Percentiles rank a stretch among this genome's conserved stretches.
These are phyloP conservation scores for Globisporangium cylindrosporum DNA, from an alignment of 352 stramenopile genomes.

Conservation along the genomic window DNA sequence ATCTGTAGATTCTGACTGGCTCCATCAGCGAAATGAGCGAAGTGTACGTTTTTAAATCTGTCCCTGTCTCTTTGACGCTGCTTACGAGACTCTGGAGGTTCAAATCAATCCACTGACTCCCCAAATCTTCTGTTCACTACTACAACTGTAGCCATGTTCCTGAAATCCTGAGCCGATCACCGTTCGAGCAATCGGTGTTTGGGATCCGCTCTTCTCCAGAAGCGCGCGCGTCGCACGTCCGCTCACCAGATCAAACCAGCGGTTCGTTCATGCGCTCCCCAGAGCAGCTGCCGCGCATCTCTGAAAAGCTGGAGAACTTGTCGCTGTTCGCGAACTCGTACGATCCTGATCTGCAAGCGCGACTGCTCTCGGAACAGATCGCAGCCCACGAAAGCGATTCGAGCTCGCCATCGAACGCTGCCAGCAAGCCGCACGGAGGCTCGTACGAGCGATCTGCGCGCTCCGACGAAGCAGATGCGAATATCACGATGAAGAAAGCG, in stretches of 20 bases:
- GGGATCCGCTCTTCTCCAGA: slow-evolving; percentile 16
- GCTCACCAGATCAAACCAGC: slow-evolving; percentile 24
- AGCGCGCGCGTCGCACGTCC: slow-evolving; percentile 19
- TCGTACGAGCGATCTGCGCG: slow-evolving; percentile 50
- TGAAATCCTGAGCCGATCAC: slow-evolving; percentile 57
- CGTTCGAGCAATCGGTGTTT: slow-evolving; percentile 46
- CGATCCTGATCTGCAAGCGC: slow-evolving; percentile 54
- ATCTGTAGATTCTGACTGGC: neutral
- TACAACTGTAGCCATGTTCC: slow-evolving; percentile 26
- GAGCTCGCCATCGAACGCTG: slow-evolving; percentile 11
- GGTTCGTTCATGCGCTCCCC: slow-evolving; percentile 29
- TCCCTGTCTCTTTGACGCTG: neutral
- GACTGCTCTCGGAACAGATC: slow-evolving; percentile 65
- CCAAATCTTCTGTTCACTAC: neutral
- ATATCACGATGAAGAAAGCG: slow-evolving; percentile 70
- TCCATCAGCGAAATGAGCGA: slow-evolving; percentile 42
- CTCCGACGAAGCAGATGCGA: slow-evolving; percentile 14
- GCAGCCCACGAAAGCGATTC: slow-evolving; percentile 25
- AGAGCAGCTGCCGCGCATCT: slow-evolving; percentile 63
- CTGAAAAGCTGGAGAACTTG: slow-evolving; percentile 63
- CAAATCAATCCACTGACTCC: neutral
- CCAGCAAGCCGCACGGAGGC: slow-evolving; percentile 40
- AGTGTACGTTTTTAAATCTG: slow-evolving; percentile 34
- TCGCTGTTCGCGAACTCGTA: slow-evolving; percentile 51
- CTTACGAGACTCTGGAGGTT: neutral